phyloP scores from a whole-genome alignment of 1,284 basidiomycete species.

The Ustilago bromivora region DNA sequence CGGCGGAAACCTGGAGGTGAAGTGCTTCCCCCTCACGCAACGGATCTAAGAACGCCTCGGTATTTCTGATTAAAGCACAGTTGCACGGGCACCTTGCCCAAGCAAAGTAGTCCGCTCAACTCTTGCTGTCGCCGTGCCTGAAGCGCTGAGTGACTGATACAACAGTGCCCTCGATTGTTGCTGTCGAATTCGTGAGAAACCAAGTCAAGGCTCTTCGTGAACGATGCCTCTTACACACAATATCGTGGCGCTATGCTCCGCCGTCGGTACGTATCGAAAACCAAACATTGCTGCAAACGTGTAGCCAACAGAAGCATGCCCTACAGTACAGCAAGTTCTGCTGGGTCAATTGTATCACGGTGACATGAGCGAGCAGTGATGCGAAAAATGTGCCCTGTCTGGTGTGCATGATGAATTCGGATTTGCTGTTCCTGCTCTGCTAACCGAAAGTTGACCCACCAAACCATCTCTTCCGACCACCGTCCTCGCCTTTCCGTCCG shows the following conservation, averaged over 20 bases:
- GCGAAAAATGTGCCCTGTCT: neutral
- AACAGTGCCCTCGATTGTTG: neutral
- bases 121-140: neutral
- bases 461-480: conserved; percentile 20
- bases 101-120: neutral
- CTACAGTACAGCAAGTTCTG: neutral
- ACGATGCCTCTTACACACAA: neutral
- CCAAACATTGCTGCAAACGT: neutral
- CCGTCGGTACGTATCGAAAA: neutral
- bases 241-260: neutral
- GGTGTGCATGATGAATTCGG: neutral
- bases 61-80: neutral
- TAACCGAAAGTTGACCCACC: neutral
- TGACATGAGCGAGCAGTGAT: neutral
- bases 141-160: neutral
- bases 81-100: neutral
- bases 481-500: conserved; percentile 38
- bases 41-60: neutral
- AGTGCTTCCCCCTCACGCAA: neutral
- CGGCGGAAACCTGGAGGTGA: neutral
- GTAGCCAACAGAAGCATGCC: neutral
- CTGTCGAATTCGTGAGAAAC: neutral
- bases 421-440: neutral
- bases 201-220: neutral
- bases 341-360: neutral